Evolutionary conservation across 2,329 filamentous ascomycete genomes (phyloP), one percentile per base, ranked within the genome.

Genomic region (Aureobasidium mangrovei): DNA sequence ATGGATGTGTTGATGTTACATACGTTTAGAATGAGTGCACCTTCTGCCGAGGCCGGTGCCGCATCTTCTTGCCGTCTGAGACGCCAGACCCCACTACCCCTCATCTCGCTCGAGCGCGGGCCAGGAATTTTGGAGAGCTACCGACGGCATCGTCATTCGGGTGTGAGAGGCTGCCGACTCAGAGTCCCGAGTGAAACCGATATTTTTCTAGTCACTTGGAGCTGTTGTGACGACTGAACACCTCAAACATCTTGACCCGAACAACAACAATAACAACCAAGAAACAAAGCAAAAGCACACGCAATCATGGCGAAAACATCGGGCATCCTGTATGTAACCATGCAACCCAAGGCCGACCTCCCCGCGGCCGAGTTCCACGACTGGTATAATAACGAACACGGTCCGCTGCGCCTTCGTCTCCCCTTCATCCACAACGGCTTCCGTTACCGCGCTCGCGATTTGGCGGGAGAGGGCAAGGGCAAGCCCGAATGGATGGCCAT

Each of bases 301-400:
- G 27, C 39, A 41, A 53, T 8, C 27, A 57, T 57, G 57, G 53
- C 57, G 42, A 56, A 32, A 27, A 56, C 54, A 35, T 79, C 79
- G 7, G 88, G 88, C 57, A 82, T 90, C 63, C 82, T 95, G 65
- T 89, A 85, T 68, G 89, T 95, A 61, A 90, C 87, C 12, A 94
- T 94, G 85, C 83, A 91, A 70, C 88, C 88, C 62, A 77, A 80
- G 67, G 75, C 80, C 55, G 78, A 77, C 60, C 77, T 89, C 62
- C 75, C 83, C 54, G 70, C 78, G 45, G 75, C 80, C 58, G 82
- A 87, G 64, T 94, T 95, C 71, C 86, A 94, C 70, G 88, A 94
- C 67, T 91, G 88, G 87, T 95, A 95, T 75, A 91, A 94, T 74
- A 93, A 90, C 69, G 89, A 95, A 73, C 89, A 95, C 72, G 89